Evolutionary conservation across 2,329 filamentous ascomycete genomes (phyloP), one percentile per base, ranked within the genome.

Genomic region (Aspergillus eucalypticola): DNA sequence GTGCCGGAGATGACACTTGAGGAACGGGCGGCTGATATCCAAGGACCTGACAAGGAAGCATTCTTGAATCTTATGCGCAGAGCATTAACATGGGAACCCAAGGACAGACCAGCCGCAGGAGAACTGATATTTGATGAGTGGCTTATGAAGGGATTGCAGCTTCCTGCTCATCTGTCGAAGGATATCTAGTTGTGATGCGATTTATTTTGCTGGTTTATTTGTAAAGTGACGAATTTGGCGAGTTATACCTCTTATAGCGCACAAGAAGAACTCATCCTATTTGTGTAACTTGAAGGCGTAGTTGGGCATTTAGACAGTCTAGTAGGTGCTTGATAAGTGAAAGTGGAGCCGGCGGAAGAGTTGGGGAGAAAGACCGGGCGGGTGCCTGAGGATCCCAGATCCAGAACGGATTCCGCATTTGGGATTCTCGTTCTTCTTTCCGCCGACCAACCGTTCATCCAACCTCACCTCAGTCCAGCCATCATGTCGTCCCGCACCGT

Each of bases 401-500:
- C 23, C 25, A n/a, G 29, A 15, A 7, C 29, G 46, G n/a, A 19
- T 50, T 50, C 46, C 23, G 46, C 46, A n/a, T 23, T 15, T 29
- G 23, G 44, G 46, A 32, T 50, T 50, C 46, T 32, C 25, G 46
- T 25, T 29, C 46, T 50, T 50, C 46, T 50, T 50, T 50, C 46
- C 25, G 46, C 46, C 46, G 46, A 50, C 25, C 25, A 32, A 19
- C 25, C 41, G 8, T 29, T 19, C 11, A 8, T 15, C n/a, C 46
- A 29, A 10, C 46, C 39, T 44, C 53, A 11, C 53, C 5, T 17
- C 39, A 46, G 27, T 42, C 35, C 39, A 42, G 29, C 57, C 59
- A 67, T 58, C 59, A 76, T 76, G 74, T 71, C 72, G 29, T 71
- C 72, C 27, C 70, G 69, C 59, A 69, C 73, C 13, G 60, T 73